phyloP scores from a whole-genome alignment of 2,329 filamentous ascomycete species.

The Botrytis galanthina region DNA sequence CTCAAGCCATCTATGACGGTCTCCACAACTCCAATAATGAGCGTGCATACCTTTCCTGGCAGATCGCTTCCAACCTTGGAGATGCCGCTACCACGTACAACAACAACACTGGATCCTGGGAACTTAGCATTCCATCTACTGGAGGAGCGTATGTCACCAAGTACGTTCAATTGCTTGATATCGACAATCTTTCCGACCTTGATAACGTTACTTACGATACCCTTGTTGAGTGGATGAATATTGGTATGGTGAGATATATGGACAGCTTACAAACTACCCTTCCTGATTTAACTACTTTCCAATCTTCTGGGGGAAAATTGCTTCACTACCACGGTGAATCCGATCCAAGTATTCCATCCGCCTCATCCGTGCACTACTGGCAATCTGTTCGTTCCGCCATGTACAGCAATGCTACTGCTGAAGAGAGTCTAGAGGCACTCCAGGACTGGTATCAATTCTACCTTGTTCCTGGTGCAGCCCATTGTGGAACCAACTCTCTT shows the following conservation, averaged over 20 bases:
- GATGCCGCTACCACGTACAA: conserved; percentile 14
- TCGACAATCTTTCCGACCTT: conserved; percentile 44
- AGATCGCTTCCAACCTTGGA: conserved; percentile 30
- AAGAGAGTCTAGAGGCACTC: conserved; percentile 44
- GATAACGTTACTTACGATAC: conserved; percentile 55
- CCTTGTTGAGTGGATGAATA: conserved; percentile 53
- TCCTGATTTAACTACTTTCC: conserved; percentile 52
- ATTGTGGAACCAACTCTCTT: conserved; percentile 48
- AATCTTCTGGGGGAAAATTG: conserved; percentile 51
- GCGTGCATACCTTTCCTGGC: conserved; percentile 42
- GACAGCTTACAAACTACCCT: conserved; percentile 53
- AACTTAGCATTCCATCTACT: conserved; percentile 37
- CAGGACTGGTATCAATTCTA: conserved; percentile 56
- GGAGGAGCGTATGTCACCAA: conserved; percentile 43
- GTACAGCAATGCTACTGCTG: conserved; percentile 44
- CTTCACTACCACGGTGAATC: conserved; percentile 59
- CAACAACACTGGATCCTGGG: conserved; percentile 32
- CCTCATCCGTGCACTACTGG: conserved; percentile 54
- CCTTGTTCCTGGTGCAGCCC: conserved; percentile 52
- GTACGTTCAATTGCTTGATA: conserved; percentile 43
- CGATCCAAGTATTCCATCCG: conserved; percentile 52
- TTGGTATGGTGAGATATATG: conserved; percentile 48
- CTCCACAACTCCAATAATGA: conserved; percentile 39
- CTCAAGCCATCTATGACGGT: conserved; percentile 39
- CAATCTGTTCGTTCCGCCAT: conserved; percentile 52